Evolutionary conservation across 1,284 basidiomycete genomes (phyloP).

Genomic region (Earliella scabrosa): DNA sequence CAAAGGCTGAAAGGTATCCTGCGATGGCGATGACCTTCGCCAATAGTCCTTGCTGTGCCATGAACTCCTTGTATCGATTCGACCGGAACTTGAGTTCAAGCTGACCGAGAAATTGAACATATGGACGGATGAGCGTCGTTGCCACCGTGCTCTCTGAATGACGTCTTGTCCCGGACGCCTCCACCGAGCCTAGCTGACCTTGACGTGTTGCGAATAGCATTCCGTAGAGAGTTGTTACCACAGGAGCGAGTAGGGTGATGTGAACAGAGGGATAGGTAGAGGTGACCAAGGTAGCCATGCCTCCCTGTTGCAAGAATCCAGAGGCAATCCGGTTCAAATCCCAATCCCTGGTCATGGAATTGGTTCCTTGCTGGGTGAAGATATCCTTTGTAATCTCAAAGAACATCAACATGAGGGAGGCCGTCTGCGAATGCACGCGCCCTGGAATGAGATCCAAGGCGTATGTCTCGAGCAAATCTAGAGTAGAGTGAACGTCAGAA

Average conservation of each 20-base stretch:
- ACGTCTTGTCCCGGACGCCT: not conserved
- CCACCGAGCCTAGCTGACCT: not conserved
- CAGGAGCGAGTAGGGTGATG: not conserved
- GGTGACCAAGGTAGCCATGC: not conserved
- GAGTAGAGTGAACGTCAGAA: too few relatives aligned
- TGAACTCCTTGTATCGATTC: not conserved
- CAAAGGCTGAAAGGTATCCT: not conserved
- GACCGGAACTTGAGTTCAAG: not conserved
- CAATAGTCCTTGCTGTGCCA: not conserved
- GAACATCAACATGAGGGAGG: too few relatives aligned
- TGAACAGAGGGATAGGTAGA: not conserved
- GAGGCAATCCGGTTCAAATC: not conserved
- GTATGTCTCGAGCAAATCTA: too few relatives aligned
- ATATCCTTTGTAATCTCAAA: too few relatives aligned
- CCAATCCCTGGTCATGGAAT: not conserved
- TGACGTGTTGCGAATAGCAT: not conserved
- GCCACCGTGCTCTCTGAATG: not conserved
- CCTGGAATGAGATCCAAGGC: too few relatives aligned
- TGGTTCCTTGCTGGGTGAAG: too few relatives aligned
- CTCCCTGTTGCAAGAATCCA: not conserved
- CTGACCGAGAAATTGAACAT: not conserved
- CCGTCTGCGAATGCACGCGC: too few relatives aligned
- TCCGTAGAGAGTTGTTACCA: not conserved
- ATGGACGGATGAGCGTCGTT: not conserved
- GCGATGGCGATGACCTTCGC: not conserved